phyloP scores from a whole-genome alignment of 441 rosid genomes.

The Euphorbia schlechtendalii region DNA sequence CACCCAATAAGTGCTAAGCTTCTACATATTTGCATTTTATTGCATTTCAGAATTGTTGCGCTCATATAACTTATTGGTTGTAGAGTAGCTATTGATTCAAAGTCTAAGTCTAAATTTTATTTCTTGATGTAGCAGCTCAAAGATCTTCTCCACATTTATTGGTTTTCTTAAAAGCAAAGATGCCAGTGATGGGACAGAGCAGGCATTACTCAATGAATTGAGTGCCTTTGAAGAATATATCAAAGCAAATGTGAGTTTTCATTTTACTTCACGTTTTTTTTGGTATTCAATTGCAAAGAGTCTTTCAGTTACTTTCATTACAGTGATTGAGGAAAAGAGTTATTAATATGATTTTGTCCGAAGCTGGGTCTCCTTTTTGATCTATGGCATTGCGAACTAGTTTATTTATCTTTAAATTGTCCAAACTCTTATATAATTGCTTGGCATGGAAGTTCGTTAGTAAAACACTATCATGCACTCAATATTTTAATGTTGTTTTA shows the following conservation, averaged over 20 bases:
- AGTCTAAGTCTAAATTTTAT: slow-evolving; percentile 1
- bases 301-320: background rate
- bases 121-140: slow-evolving; percentile 61
- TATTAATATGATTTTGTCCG: background rate
- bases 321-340: background rate
- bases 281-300: background rate
- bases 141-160: slow-evolving; percentile 80
- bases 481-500: background rate
- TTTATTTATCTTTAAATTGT: background rate
- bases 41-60: background rate
- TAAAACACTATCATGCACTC: background rate
- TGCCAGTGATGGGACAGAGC: slow-evolving; percentile 68
- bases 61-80: background rate
- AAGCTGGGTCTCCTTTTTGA: background rate
- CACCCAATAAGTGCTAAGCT: background rate
- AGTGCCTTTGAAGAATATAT: slow-evolving; percentile 55
- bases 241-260: slow-evolving; percentile 31
- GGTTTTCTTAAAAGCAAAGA: slow-evolving; percentile 93
- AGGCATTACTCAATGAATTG: slow-evolving; percentile 63
- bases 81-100: background rate
- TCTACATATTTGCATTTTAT: background rate
- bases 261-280: background rate
- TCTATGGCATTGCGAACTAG: background rate
- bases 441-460: background rate
- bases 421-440: background rate